Conservation (phyloP, 306 rosid genomes). For the Leucaena leucocephala region DNA sequence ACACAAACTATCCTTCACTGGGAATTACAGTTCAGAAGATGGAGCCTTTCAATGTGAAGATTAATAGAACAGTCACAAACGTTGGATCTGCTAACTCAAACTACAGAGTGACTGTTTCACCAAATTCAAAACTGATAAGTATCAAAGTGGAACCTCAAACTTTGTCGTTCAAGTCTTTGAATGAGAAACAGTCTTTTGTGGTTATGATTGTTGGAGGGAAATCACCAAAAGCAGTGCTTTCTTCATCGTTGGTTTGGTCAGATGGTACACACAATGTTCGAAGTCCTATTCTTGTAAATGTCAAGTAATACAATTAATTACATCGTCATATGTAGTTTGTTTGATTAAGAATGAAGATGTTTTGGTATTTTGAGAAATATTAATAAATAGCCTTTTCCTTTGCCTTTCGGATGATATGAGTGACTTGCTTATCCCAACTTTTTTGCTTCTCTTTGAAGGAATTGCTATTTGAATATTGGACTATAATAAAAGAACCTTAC, state of each 20-base stretch:
- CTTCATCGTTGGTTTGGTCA: slow-evolving; percentile 44
- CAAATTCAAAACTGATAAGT: slow-evolving; percentile 6
- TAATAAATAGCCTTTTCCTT: background rate
- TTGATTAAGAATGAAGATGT: background rate
- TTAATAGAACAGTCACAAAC: slow-evolving; percentile 45
- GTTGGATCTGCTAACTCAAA: slow-evolving; percentile 44
- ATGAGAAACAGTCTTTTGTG: slow-evolving; percentile 42
- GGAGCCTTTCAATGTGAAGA: slow-evolving; percentile 14
- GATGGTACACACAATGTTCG: slow-evolving; percentile 41
- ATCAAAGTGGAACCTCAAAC: slow-evolving; percentile 39
- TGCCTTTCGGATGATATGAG: background rate
- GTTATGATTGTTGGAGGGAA: slow-evolving; percentile 37
- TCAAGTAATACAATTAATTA: background rate
- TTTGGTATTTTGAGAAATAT: background rate
- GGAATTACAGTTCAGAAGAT: slow-evolving; percentile 13
- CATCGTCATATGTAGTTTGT: background rate
- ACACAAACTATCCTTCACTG: slow-evolving; percentile 49
- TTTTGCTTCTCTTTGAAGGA: too few relatives aligned
- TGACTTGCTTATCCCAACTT: background rate
- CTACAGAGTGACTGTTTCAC: slow-evolving; percentile 25
- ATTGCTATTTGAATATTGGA: too few relatives aligned
- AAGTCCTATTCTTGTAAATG: slow-evolving; percentile 36
- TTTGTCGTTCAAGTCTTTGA: slow-evolving; percentile 40
- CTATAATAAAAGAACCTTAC: too few relatives aligned
- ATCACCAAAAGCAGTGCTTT: background rate